Base-by-base conservation (phyloP, 768 basidiomycete species). In the Serendipita indica region DNA sequence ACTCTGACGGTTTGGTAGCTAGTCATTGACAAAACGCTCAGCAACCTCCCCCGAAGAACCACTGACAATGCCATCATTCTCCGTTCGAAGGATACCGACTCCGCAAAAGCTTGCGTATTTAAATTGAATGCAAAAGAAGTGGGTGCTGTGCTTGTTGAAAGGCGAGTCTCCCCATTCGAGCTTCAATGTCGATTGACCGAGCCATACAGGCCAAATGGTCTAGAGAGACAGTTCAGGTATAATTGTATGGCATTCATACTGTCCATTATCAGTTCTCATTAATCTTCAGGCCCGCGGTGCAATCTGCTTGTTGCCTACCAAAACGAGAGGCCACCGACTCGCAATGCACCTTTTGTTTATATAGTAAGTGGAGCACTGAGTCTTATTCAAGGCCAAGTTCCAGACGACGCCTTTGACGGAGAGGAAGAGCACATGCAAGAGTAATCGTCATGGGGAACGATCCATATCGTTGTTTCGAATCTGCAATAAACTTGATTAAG, bases 321-420 rank as follows among this genome's bases (percentile, higher is more conserved):
- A 69, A 75, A 81, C 16, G 77, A 74, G 33, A 82, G 85, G 3
- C 86, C 85, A 0, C 89, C 89, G 33, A 74, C 76, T 39, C 89
- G 87, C 70, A 79, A 81, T 2, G 83, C 79, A 2, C 80, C 86
- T 1, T 92, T 82, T 69, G 65, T 92, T 34, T 94, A 92, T 67
- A 79, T 93, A 58, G 64, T 89, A 52, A 74, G 79, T 45, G 91
- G 91, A 3, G 84, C 88, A 16, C 75, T 94, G 60, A 89, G 87
- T n/a, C 86, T 86, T 65, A 72, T 84, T 63, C 91, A 94, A 73
- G 91, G 91, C 33, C 83, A 90, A 66, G 71, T 91, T 32, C 91
- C 91, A 7, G 70, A 76, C 45, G 88, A 89, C 63, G 91, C 91
- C 3, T 89, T 93, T 65, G 82, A 84, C 20, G 69, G 67, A 5